These are phyloP conservation scores for Gryganskiella cystojenkinii DNA, from an alignment of 192 early-diverging fungal species.

Conservation along the genomic window DNA sequence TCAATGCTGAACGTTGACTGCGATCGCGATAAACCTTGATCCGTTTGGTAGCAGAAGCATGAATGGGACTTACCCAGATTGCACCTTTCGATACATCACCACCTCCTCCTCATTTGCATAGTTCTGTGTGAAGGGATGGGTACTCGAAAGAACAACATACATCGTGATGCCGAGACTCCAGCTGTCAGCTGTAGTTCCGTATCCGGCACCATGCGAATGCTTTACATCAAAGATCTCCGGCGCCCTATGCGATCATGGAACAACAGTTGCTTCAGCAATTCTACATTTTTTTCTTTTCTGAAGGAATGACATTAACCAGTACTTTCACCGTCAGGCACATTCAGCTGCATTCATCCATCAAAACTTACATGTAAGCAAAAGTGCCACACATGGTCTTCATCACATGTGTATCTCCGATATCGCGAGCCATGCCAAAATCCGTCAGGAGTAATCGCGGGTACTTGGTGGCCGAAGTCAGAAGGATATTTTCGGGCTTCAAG, in stretches of 20 bases:
- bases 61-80: conserved; percentile 10
- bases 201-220: conserved; percentile 50
- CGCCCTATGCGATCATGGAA: conserved; percentile 12
- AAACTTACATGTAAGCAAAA: conserved; percentile 59
- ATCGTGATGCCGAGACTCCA: conserved; percentile 86
- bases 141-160: conserved; percentile 76
- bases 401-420: conserved; percentile 72
- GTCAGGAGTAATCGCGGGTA: conserved; percentile 81
- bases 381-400: conserved; percentile 95
- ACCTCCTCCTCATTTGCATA: conserved; percentile 23
- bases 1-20: too few species aligned
- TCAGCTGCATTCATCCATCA: background rate
- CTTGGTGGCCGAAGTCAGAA: conserved; percentile 60
- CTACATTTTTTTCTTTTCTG: too few species aligned
- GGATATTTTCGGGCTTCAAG: conserved; percentile 80
- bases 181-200: conserved; percentile 69
- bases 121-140: conserved; percentile 31
- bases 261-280: background rate
- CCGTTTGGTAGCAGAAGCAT: too few species aligned
- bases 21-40: too few species aligned
- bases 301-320: too few species aligned
- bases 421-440: conserved; percentile 92
- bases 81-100: conserved; percentile 27
- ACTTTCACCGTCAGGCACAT: background rate
- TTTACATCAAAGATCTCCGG: conserved; percentile 40